A percentile compares a stretch with the other conserved stretches of the same genome.
Evolutionary conservation across 495 filamentous ascomycete genomes (phyloP).

Genomic region (Penicillium crystallinum): DNA sequence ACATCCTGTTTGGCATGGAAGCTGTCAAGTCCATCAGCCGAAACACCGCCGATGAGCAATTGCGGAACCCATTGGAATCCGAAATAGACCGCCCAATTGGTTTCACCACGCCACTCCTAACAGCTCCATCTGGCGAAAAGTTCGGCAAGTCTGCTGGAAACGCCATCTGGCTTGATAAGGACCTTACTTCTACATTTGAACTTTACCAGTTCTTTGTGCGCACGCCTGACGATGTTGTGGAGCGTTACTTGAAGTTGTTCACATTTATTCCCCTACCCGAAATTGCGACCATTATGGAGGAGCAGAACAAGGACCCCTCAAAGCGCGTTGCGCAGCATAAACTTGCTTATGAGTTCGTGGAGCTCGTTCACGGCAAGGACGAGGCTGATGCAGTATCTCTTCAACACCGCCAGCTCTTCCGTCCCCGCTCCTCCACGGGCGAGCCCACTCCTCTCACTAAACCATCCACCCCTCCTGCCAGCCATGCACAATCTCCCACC

Average conservation of each 20-base stretch:
- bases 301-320: slow-evolving; percentile 60
- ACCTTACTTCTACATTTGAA: slow-evolving; percentile 75
- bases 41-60: slow-evolving; percentile 32
- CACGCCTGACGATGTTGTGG: slow-evolving; percentile 73
- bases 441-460: slow-evolving; percentile 38
- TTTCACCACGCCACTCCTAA: slow-evolving; percentile 85
- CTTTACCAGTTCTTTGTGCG: slow-evolving; percentile 88
- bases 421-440: slow-evolving; percentile 34
- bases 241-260: slow-evolving; percentile 79
- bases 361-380: slow-evolving; percentile 65
- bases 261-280: slow-evolving; percentile 72
- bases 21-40: slow-evolving; percentile 66
- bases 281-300: slow-evolving; percentile 58
- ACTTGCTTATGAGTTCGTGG: slow-evolving; percentile 74
- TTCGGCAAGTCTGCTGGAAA: slow-evolving; percentile 95
- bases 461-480: slow-evolving; percentile 14
- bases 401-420: slow-evolving; percentile 57
- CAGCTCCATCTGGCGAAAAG: slow-evolving; percentile 78
- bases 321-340: slow-evolving; percentile 73
- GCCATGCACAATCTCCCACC: slow-evolving; percentile 16
- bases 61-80: slow-evolving; percentile 23
- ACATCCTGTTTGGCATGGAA: slow-evolving; percentile 88
- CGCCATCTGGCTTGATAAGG: slow-evolving; percentile 84
- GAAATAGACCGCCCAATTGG: slow-evolving; percentile 59
- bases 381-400: slow-evolving; percentile 51